Evolutionary conservation across 352 stramenopile species (phyloP), one percentile per base, ranked within the genome.

Genomic region (Phytophthora sp.): DNA sequence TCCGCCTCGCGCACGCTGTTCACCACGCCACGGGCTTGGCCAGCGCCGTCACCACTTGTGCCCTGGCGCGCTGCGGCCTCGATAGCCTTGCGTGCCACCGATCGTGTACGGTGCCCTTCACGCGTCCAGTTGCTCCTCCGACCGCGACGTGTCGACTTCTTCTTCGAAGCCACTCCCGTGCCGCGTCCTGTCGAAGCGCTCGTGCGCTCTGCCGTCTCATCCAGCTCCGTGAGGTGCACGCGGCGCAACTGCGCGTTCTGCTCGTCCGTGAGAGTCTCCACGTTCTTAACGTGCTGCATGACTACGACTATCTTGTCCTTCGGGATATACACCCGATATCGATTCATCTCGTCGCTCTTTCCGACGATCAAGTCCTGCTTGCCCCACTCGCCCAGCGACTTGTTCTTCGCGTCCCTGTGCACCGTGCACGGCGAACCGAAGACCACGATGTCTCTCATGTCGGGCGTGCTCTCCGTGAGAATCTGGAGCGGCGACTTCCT

Each of bases 401-500:
- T 42, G 36, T 42, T 42, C 36, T 42, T 42, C 5, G 13, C 36
- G 36, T 23, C 36, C 2, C 11, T 9, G 31, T 38, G 31, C 7
- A 38, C 31, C 12, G 13, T 42, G 36, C 36, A 42, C 36, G 35
- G 16, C 16, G 16, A 42, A 2, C 12, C 35, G 11, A 42, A 42
- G 6, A 23, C 36, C 36, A 66, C 47, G 33, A 71, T 56, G 9
- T 62, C 18, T 1, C n/a, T 45, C 8, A 63, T 18, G 3, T 13
- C 15, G 0, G 49, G 57, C 7, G 20, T 30, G 36, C 23, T 26
- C 7, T 38, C 38, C 6, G 42, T 63, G 3, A 63, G 50, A 18
- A 73, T 47, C 21, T 73, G 8, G 13, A 73, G 11, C 1, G 57
- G 57, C 42, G 31, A 63, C 41, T 26, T 30, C 24, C 13, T 16